Conservation (phyloP, 805 yeast species). For the Teunomyces tritomae region DNA sequence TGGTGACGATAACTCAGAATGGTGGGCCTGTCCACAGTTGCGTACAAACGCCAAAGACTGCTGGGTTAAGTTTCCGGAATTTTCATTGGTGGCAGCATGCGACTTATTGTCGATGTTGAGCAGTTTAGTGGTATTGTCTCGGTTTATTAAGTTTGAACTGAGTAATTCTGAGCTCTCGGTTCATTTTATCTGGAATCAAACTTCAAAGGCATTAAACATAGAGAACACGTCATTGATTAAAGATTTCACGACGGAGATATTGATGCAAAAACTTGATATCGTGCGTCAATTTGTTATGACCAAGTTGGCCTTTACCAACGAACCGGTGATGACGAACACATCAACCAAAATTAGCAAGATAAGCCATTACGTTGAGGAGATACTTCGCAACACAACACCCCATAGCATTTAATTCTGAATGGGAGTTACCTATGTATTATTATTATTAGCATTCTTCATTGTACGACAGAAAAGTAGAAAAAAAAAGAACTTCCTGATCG, state of each 20-base stretch:
- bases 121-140: conserved; percentile 18
- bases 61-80: conserved; percentile 20
- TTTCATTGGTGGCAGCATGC: conserved; percentile 14
- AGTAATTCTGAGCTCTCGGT: background rate
- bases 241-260: background rate
- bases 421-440: background rate
- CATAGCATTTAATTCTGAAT: background rate
- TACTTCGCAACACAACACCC: conserved; percentile 3
- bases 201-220: conserved; percentile 6
- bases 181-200: background rate
- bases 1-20: conserved; percentile 19
- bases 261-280: conserved; percentile 10
- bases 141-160: conserved; percentile 9
- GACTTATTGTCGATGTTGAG: conserved; percentile 15
- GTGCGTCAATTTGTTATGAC: conserved; percentile 13
- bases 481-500: background rate
- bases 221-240: background rate
- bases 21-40: conserved; percentile 13
- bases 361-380: conserved; percentile 18
- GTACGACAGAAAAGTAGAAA: background rate
- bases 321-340: conserved; percentile 10
- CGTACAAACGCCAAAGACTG: conserved; percentile 10
- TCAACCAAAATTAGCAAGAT: conserved; percentile 17
- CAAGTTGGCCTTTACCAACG: conserved; percentile 10
- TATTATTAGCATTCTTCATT: background rate